phyloP scores from a whole-genome alignment of 345 rosid genomes.

The Brassica juncea region DNA sequence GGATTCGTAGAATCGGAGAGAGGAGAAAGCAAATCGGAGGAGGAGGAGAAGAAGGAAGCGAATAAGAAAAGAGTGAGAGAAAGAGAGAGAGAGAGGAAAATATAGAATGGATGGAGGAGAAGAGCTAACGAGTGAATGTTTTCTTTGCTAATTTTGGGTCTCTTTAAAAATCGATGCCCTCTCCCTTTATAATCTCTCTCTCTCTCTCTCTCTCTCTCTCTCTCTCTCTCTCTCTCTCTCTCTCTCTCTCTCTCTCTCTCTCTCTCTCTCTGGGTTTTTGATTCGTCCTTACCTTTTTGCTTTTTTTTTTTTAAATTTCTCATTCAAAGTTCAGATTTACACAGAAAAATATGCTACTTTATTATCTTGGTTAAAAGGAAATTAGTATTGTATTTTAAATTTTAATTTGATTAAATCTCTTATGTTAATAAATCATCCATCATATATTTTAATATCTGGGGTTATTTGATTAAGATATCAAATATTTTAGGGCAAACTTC shows the following conservation, averaged over 20 bases:
- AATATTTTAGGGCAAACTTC: not conserved
- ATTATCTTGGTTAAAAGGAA: not conserved
- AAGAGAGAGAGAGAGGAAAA: not conserved
- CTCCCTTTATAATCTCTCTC: constrained; percentile 17
- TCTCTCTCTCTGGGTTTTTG: constrained; percentile 8
- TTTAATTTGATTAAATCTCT: not conserved
- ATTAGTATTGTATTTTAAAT: not conserved
- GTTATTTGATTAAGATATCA: not conserved
- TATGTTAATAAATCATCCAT: not conserved
- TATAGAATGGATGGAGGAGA: constrained; percentile 44
- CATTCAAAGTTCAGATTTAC: constrained; percentile 2
- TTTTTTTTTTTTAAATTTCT: not conserved
- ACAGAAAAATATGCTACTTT: not conserved
- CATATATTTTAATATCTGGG: not conserved
- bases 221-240: not conserved
- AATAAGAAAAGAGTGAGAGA: constrained; percentile 23
- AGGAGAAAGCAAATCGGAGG: constrained; percentile 9
- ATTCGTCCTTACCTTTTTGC: constrained; percentile 22
- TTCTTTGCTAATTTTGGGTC: constrained; percentile 29
- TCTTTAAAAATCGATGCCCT: constrained; percentile 19
- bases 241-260: not conserved
- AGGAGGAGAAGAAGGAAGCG: constrained; percentile 9
- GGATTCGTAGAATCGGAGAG: constrained; percentile 5
- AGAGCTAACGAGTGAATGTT: constrained; percentile 34
- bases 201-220: not conserved